Percentiles rank a stretch among this genome's conserved stretches.
Evolutionary conservation across 148 eudicot genomes (phyloP).

Genomic region (Persicaria tinctoria): DNA sequence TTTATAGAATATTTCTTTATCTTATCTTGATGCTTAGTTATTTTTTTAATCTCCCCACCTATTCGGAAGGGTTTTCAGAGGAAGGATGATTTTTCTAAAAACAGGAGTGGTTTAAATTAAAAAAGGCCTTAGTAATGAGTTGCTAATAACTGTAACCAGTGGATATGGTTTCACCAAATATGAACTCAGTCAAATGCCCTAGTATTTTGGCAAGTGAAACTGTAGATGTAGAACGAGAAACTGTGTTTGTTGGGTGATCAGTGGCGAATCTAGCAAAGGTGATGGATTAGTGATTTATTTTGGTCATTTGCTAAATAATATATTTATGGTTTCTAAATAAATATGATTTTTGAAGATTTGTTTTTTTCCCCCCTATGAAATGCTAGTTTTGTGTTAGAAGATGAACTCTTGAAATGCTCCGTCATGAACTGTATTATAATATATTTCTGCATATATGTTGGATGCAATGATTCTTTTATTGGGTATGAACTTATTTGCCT

Average conservation of each 20-base stretch:
- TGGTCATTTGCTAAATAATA: neutral
- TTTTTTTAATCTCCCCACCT: neutral
- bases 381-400: neutral
- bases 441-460: neutral
- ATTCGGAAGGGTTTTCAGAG: neutral
- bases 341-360: neutral
- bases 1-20: neutral
- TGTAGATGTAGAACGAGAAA: neutral
- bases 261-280: neutral
- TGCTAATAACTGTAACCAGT: neutral
- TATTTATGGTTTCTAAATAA: neutral
- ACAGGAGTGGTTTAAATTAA: neutral
- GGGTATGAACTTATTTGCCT: neutral
- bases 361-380: neutral
- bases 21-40: neutral
- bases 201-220: neutral
- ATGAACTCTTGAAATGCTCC: neutral
- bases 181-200: neutral
- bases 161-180: neutral
- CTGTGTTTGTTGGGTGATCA: neutral
- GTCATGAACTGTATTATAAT: neutral
- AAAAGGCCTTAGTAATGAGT: neutral
- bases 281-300: neutral
- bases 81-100: neutral
- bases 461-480: neutral